A percentile compares a stretch with the other conserved stretches of the same genome.
Evolutionary conservation across 2,329 filamentous ascomycete genomes (phyloP).

Genomic region (Thermochaetoides dissita): DNA sequence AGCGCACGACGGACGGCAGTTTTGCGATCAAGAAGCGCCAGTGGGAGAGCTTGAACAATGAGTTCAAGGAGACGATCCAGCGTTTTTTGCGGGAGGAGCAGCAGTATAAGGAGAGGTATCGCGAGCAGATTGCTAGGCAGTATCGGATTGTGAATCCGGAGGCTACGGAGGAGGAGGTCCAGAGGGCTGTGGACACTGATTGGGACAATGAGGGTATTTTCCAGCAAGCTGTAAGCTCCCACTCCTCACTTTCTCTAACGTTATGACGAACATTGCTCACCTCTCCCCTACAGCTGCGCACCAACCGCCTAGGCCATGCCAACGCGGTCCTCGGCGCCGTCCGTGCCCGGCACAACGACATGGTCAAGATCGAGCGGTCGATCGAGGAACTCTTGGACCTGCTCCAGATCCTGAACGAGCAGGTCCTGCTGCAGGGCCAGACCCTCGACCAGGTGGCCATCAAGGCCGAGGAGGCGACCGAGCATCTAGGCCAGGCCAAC

Average conservation of each 20-base stretch:
- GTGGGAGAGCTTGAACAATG: constrained; percentile 53
- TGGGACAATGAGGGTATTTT: constrained; percentile 72
- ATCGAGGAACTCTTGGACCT: constrained; percentile 55
- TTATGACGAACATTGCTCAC: not conserved
- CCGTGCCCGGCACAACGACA: constrained; percentile 69
- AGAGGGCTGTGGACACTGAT: constrained; percentile 53
- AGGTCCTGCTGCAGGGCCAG: constrained; percentile 58
- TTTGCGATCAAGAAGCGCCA: constrained; percentile 57
- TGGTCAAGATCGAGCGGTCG: constrained; percentile 66
- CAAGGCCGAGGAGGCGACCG: constrained; percentile 50
- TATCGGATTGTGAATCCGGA: constrained; percentile 72
- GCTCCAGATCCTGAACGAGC: constrained; percentile 61
- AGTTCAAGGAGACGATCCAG: constrained; percentile 58
- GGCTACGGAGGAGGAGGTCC: constrained; percentile 59
- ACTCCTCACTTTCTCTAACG: not conserved
- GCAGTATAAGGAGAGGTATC: constrained; percentile 55
- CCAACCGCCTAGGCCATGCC: constrained; percentile 61
- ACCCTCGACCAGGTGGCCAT: constrained; percentile 48
- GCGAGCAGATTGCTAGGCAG: constrained; percentile 66
- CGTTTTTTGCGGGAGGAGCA: constrained; percentile 59
- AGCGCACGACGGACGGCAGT: constrained; percentile 44
- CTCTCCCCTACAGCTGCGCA: constrained; percentile 43
- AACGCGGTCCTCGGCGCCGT: constrained; percentile 63
- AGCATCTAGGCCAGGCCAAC: constrained; percentile 56
- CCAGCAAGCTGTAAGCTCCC: constrained; percentile 56